Conservation (phyloP, 768 basidiomycete species). For the Tremella fuciformis region DNA sequence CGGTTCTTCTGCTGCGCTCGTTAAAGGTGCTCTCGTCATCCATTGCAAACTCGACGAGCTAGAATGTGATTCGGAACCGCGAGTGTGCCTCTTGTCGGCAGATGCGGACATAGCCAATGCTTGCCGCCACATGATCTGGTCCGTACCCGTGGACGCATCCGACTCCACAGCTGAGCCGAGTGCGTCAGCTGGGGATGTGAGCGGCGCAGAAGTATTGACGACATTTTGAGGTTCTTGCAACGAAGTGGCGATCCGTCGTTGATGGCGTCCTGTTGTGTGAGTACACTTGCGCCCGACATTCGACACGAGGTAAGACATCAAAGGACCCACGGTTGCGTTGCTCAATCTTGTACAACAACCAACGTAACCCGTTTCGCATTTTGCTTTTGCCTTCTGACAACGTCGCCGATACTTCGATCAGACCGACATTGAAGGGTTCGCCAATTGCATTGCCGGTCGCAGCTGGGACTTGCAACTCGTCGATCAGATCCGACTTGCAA, state of each 20-base stretch:
- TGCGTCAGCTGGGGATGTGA: conserved; percentile 6
- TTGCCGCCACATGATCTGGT: conserved; percentile 33
- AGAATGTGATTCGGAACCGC: conserved; percentile 19
- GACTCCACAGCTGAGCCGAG: conserved; percentile 23
- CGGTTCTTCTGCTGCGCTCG: background rate
- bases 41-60: conserved; percentile 32
- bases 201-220: background rate
- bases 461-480: conserved; percentile 42
- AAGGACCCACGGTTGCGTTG: conserved; percentile 35
- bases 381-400: conserved; percentile 64
- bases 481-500: conserved; percentile 74
- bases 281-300: background rate
- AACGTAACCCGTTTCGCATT: conserved; percentile 58
- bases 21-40: conserved; percentile 20
- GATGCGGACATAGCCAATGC: background rate
- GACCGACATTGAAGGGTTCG: conserved; percentile 66
- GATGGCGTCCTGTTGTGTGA: conserved; percentile 3
- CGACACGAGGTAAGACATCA: background rate
- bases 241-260: conserved; percentile 1
- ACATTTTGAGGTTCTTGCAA: background rate
- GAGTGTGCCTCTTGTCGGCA: conserved; percentile 5
- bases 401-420: conserved; percentile 68
- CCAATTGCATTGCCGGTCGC: conserved; percentile 55
- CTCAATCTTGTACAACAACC: conserved; percentile 46
- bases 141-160: conserved; percentile 29